Base-by-base conservation (phyloP, 257 asterid genomes). In the Hygrophila difformis region DNA sequence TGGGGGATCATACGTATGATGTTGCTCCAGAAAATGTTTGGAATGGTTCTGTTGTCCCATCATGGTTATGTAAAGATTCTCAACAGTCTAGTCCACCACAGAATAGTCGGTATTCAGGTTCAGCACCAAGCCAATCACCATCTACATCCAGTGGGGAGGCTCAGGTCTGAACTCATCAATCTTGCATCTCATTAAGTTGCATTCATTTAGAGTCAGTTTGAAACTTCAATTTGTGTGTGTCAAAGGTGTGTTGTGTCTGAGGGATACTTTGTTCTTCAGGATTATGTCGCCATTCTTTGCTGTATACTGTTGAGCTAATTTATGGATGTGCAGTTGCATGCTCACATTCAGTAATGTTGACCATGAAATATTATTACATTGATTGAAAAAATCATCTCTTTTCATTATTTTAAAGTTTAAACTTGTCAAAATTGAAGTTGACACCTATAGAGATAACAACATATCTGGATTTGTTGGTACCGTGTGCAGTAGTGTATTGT, bases 101-200 rank as follows among this genome's bases (percentile, higher is more conserved):
- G 48, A 68, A 69, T 46, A 81, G 91, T 85, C 77, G 78, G 59
- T 77, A 75, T 68, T 73, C 94, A 9, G 85, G 82, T 60, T 85
- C 87, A 49, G 67, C 81, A 2, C 65, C 79, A 29, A 66, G 80
- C 68, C 87, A 62, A 47, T 88, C 95, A 36, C 84, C 77, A 36
- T 88, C 95, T 51, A 79, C 78, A 67, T 84, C 93, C 54, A 85
- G 88, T 64, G 93, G 82, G 60, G 98, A 89, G 63, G 73, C 80
- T 18, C 94, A 84, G 96, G 96, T 89, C 47, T 49, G 36, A 17
- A 28, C 48, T 37, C 40, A 37, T 51, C 55, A 18, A 21, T 53
- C 47, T 12, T 38, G 51, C 22, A 45, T 39, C 48, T 21, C 16
- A 18, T 45, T 31, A 22, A 43, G 39, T 42, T 55, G 44, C 42